These are phyloP conservation scores for Hygrophorus russula DNA, from an alignment of 768 basidiomycete genomes.

Conservation along the genomic window DNA sequence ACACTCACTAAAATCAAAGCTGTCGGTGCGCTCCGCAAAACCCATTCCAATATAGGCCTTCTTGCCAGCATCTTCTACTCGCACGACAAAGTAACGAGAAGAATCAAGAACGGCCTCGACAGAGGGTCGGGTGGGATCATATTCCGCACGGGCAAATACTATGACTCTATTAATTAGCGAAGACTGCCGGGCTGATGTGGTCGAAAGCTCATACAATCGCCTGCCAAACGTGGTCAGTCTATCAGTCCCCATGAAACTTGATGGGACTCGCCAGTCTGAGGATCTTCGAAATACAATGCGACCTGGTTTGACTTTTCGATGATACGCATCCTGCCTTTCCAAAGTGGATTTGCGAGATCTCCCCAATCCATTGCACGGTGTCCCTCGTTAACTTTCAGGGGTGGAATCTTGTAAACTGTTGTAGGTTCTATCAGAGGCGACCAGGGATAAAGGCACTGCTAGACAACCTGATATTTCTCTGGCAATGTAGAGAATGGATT, in stretches of 20 bases:
- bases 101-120: constrained; percentile 97
- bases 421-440: constrained; percentile 4
- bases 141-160: constrained; percentile 86
- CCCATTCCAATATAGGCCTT: constrained; percentile 94
- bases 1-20: constrained; percentile 85
- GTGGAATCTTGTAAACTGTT: constrained; percentile 84
- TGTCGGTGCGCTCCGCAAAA: constrained; percentile 78
- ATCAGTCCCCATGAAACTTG: neutral
- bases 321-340: constrained; percentile 87
- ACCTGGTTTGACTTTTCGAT: constrained; percentile 65
- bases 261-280: constrained; percentile 50
- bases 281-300: constrained; percentile 71
- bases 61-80: constrained; percentile 79
- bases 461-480: constrained; percentile 78
- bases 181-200: neutral
- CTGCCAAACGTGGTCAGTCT: constrained; percentile 19
- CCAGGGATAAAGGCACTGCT: constrained; percentile 5
- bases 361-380: constrained; percentile 93
- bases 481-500: constrained; percentile 84
- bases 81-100: constrained; percentile 87
- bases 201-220: constrained; percentile 48
- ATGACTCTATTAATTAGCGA: constrained; percentile 2
- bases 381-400: constrained; percentile 77
- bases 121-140: constrained; percentile 65
- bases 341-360: constrained; percentile 69